Percentiles rank a stretch among this genome's conserved stretches.
These are phyloP conservation scores for Cercospora berteroae DNA, from an alignment of 2,329 filamentous ascomycete species.

Conservation along the genomic window DNA sequence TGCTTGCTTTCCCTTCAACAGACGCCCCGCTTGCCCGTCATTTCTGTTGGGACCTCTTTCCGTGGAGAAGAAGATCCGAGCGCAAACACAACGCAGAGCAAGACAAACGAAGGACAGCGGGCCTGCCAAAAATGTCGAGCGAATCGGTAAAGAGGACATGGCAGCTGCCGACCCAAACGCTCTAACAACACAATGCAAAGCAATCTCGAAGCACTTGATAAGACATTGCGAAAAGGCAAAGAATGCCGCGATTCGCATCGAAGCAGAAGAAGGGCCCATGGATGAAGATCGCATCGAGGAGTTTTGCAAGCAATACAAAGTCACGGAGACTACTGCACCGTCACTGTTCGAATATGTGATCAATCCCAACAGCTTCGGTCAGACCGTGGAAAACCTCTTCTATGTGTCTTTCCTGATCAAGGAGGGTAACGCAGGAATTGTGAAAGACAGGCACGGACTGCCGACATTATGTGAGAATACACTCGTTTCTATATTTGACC, in stretches of 20 bases:
- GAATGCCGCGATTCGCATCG: slow-evolving; percentile 20
- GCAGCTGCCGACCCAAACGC: slow-evolving; percentile 75
- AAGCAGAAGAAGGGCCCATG: slow-evolving; percentile 40
- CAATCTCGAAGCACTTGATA: slow-evolving; percentile 64
- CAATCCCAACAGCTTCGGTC: slow-evolving; percentile 85
- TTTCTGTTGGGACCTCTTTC: slow-evolving; percentile 88
- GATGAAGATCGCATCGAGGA: slow-evolving; percentile 37
- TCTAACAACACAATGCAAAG: slow-evolving; percentile 72
- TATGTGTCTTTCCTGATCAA: slow-evolving; percentile 92
- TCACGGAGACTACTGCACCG: slow-evolving; percentile 68
- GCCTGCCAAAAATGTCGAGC: slow-evolving; percentile 71
- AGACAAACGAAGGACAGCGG: slow-evolving; percentile 66
- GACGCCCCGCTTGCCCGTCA: slow-evolving; percentile 72
- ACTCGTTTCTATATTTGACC: slow-evolving; percentile 20
- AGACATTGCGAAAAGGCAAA: slow-evolving; percentile 40
- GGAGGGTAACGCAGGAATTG: slow-evolving; percentile 76
- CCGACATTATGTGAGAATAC: slow-evolving; percentile 71
- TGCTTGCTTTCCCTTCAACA: slow-evolving; percentile 70
- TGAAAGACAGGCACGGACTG: slow-evolving; percentile 67
- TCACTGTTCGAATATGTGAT: slow-evolving; percentile 83
- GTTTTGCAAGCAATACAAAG: slow-evolving; percentile 63
- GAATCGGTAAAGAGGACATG: slow-evolving; percentile 72
- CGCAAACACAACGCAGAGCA: slow-evolving; percentile 67
- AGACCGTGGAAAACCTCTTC: slow-evolving; percentile 95
- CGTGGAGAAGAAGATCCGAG: slow-evolving; percentile 78